A percentile compares a stretch with the other conserved stretches of the same genome.
Evolutionary conservation across 2,329 filamentous ascomycete genomes (phyloP).

Genomic region (Torrubiella hemipterigena): DNA sequence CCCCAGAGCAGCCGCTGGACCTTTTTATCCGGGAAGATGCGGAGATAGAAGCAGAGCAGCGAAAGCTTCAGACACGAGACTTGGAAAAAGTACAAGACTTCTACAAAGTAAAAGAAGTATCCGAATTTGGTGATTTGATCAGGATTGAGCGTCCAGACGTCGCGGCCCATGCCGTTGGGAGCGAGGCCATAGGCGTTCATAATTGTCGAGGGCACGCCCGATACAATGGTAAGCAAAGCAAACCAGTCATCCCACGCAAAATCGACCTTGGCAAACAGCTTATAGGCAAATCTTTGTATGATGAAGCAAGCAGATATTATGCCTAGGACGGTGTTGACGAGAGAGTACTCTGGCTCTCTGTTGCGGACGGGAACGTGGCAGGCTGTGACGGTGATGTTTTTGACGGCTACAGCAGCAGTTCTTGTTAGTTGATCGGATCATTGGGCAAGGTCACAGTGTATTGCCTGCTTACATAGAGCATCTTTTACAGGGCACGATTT

Average conservation of each 20-base stretch:
- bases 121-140: slow-evolving; percentile 13
- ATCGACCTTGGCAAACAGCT: slow-evolving; percentile 14
- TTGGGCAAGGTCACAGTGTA: background rate
- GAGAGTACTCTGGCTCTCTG: background rate
- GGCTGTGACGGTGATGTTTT: slow-evolving; percentile 1
- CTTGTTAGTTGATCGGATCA: background rate
- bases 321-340: slow-evolving; percentile 7
- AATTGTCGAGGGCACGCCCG: slow-evolving; percentile 11
- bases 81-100: slow-evolving; percentile 25
- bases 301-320: slow-evolving; percentile 21
- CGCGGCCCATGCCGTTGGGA: slow-evolving; percentile 17
- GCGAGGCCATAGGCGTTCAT: slow-evolving; percentile 12
- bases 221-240: slow-evolving; percentile 11
- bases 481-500: slow-evolving; percentile 11
- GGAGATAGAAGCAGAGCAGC: slow-evolving; percentile 27
- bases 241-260: slow-evolving; percentile 19
- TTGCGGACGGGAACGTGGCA: background rate
- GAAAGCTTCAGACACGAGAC: slow-evolving; percentile 26
- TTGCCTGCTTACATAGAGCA: slow-evolving; percentile 7
- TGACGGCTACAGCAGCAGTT: slow-evolving; percentile 1
- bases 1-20: slow-evolving; percentile 19
- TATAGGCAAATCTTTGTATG: slow-evolving; percentile 18
- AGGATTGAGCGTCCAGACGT: slow-evolving; percentile 19
- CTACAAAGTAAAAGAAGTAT: slow-evolving; percentile 18
- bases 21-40: slow-evolving; percentile 22